A percentile compares a stretch with the other conserved stretches of the same genome.
Evolutionary conservation across 148 eudicot species (phyloP).

Genomic region (Chenopodium formosanum): DNA sequence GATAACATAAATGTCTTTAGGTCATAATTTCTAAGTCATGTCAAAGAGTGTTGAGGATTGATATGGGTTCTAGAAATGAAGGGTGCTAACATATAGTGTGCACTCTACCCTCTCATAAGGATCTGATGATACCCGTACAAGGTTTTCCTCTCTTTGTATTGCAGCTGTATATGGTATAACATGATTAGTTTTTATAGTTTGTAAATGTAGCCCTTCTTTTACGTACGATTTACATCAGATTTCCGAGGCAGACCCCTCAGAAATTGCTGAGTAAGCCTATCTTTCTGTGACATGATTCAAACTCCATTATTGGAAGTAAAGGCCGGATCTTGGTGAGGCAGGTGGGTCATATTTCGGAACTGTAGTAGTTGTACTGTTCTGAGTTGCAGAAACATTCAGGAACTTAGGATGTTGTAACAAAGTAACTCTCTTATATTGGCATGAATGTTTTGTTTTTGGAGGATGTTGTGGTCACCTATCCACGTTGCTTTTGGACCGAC

Average conservation of each 20-base stretch:
- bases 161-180: neutral
- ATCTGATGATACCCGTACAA: neutral
- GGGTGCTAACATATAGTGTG: no score
- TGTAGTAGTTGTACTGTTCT: neutral
- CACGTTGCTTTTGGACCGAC: neutral
- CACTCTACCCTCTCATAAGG: no score
- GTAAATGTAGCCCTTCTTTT: neutral
- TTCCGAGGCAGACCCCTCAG: neutral
- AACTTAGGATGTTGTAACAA: neutral
- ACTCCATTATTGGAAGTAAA: neutral
- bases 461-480: neutral
- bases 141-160: neutral
- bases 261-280: neutral
- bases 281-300: neutral
- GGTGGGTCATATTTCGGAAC: constrained; percentile 15
- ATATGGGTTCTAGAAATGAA: no score
- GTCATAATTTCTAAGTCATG: no score
- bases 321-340: constrained; percentile 2
- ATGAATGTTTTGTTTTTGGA: constrained; percentile 4
- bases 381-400: neutral
- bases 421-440: neutral
- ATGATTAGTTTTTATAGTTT: neutral
- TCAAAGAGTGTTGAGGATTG: no score
- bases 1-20: no score
- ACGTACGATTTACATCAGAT: neutral